Percentiles rank a stretch among this genome's conserved stretches.
Conservation (phyloP, 257 asterid genomes). For the Forsythia suspensa region DNA sequence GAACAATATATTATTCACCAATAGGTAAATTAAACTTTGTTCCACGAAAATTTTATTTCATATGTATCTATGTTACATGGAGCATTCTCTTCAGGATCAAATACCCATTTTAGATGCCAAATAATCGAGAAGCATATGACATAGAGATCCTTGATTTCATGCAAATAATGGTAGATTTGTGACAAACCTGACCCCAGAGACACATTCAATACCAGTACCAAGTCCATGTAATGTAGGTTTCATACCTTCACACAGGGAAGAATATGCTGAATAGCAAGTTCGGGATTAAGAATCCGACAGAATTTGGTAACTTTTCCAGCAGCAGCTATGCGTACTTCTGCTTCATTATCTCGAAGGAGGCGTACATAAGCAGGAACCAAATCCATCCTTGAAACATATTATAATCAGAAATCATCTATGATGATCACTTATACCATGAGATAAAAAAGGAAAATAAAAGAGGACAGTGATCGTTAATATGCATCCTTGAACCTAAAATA, state of each 20-base stretch:
- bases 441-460: not conserved
- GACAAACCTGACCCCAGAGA: not conserved
- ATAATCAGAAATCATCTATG: slow-evolving; percentile 19
- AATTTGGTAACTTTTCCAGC: slow-evolving; percentile 90
- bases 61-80: not conserved
- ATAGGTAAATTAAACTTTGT: not conserved
- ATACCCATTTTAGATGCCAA: not conserved
- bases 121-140: not conserved
- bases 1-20: slow-evolving; percentile 14
- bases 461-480: not conserved
- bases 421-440: slow-evolving; percentile 3
- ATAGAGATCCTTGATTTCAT: not conserved
- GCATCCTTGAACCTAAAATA: not conserved
- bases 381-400: slow-evolving; percentile 62
- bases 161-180: not conserved
- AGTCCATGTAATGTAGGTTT: not conserved
- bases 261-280: slow-evolving; percentile 83
- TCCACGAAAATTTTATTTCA: not conserved
- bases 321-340: slow-evolving; percentile 93
- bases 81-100: not conserved
- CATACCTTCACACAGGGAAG: slow-evolving; percentile 95
- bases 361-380: slow-evolving; percentile 93
- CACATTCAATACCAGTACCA: not conserved
- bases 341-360: slow-evolving; percentile 88
- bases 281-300: slow-evolving; percentile 77